Base-by-base conservation (phyloP, 2,329 filamentous ascomycete genomes). In the Rhynchosporium graminicola region DNA sequence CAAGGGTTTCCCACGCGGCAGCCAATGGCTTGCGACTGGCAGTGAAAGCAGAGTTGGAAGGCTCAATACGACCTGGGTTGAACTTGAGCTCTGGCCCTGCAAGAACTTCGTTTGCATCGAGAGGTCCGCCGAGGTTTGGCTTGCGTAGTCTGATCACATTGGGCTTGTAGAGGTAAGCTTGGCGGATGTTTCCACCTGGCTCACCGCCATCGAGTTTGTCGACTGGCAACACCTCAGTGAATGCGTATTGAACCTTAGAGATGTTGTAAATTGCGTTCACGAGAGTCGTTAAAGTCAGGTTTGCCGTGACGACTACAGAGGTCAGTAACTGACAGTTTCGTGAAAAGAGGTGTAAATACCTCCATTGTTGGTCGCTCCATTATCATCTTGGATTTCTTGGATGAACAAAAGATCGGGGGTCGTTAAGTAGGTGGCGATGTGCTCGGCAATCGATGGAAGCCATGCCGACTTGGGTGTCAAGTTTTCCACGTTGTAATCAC, bases 401-500 rank as follows among this genome's bases (percentile, higher is more conserved):
- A 91, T 70, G 71, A 89, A 89, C 62, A 91, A 71, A 4, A 91
- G 73, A 70, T 88, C 85, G 0, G 88, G 88, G 0, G 81, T 82
- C 63, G 80, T 80, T 65, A 91, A 76, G 74, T 85, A 86, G 66
- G 83, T 76, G 58, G 86, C 85, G 65, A 91, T 88, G 69, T 91
- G 86, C 8, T 78, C 75, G 1, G 87, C 84, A n/a, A 90, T 80
- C 12, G 74, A 75, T n/a, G 80, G 75, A 29, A 90, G 76, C 66
- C 86, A 82, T 1, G 78, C 67, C 0, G 83, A 84, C 40, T 76
- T 79, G 0, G 87, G 83, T 7, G 79, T 76, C 15, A 91, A 78
- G 74, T 91, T 91, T 74, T 90, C 86, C 38, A 89, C 81, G 73
- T 91, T 91, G 79, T 90, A 91, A 64, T 82, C 80, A 56, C 83